Evolutionary conservation across 2,329 filamentous ascomycete species (phyloP).

Genomic region (Polytolypa hystricis): DNA sequence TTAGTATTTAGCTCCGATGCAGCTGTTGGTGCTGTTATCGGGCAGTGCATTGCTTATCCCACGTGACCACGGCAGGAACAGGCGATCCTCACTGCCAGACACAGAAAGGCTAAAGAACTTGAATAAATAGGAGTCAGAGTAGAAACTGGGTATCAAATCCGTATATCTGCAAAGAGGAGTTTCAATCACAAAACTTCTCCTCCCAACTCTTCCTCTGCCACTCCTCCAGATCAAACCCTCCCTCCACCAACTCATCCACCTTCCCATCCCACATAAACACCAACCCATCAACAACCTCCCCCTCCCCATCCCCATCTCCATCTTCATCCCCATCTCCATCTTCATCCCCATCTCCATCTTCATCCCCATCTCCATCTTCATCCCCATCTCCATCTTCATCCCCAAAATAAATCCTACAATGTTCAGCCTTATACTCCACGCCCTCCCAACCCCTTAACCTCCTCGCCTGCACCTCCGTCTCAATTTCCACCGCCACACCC

Average conservation of each 20-base stretch:
- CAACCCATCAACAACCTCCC: conserved; percentile 2
- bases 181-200: too few species aligned
- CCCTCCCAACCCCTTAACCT: conserved; percentile 4
- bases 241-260: neutral
- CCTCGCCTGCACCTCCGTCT: conserved; percentile 3
- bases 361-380: too few species aligned
- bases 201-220: neutral
- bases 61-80: neutral
- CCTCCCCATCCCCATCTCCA: too few species aligned
- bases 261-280: conserved; percentile 5
- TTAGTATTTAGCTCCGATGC: too few species aligned
- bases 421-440: neutral
- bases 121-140: neutral
- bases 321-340: too few species aligned
- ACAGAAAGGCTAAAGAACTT: too few species aligned
- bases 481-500: conserved; percentile 5
- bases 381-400: too few species aligned
- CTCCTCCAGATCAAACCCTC: neutral
- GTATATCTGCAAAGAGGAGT: neutral
- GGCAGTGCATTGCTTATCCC: neutral
- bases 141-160: neutral
- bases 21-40: neutral
- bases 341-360: too few species aligned
- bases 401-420: conserved; percentile 3
- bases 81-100: too few species aligned